Conservation (phyloP, 2,329 filamentous ascomycete species). For the Colletotrichum falcatum region DNA sequence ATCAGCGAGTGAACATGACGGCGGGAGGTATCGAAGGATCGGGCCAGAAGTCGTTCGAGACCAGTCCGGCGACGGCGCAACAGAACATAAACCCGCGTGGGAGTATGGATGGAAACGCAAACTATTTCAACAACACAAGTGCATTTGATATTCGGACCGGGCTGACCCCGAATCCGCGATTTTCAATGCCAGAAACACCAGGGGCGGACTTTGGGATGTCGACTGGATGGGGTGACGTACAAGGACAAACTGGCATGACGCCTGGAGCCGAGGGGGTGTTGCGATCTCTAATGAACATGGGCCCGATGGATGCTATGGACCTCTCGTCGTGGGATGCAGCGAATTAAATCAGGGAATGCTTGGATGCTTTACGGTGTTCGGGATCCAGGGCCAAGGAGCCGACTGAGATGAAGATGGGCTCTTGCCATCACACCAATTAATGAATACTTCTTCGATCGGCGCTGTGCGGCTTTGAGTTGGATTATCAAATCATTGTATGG, state of each 20-base stretch:
- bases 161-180: conserved; percentile 51
- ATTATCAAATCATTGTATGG: not conserved
- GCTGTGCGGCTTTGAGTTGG: not conserved
- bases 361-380: conserved; percentile 3
- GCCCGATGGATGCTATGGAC: conserved; percentile 71
- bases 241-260: conserved; percentile 61
- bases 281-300: conserved; percentile 68
- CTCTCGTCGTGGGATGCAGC: conserved; percentile 60
- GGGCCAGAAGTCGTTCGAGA: conserved; percentile 61
- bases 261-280: conserved; percentile 69
- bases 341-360: conserved; percentile 26
- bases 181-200: conserved; percentile 52
- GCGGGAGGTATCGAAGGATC: conserved; percentile 50
- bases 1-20: conserved; percentile 49
- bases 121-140: conserved; percentile 55
- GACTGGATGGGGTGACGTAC: conserved; percentile 58
- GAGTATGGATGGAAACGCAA: conserved; percentile 53
- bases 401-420: too few species aligned
- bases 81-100: conserved; percentile 54
- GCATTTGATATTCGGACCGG: conserved; percentile 54
- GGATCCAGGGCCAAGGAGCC: not conserved
- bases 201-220: conserved; percentile 57
- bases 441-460: not conserved
- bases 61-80: conserved; percentile 62
- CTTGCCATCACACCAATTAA: not conserved